These are phyloP conservation scores for Ogataea sp. DNA, from an alignment of 805 yeast genomes.

Conservation along the genomic window DNA sequence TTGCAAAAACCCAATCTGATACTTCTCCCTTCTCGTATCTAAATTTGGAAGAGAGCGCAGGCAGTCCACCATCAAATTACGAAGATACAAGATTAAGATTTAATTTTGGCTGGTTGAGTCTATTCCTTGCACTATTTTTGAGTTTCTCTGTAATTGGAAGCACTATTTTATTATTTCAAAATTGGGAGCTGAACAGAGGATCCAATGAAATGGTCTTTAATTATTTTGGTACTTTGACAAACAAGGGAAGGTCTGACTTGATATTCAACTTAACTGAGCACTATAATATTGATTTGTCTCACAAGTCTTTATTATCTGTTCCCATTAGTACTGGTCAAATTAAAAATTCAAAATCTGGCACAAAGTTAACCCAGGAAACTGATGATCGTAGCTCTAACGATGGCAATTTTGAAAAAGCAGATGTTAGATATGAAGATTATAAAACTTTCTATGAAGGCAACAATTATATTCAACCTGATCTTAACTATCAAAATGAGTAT, in stretches of 20 bases:
- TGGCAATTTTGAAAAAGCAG: too few relatives aligned
- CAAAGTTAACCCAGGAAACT: too few relatives aligned
- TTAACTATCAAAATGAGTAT: too few relatives aligned
- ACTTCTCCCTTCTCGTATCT: too few relatives aligned
- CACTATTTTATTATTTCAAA: not conserved
- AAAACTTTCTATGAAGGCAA: too few relatives aligned
- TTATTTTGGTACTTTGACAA: not conserved
- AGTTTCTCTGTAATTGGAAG: not conserved
- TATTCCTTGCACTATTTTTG: not conserved
- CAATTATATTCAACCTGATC: too few relatives aligned
- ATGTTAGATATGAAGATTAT: too few relatives aligned
- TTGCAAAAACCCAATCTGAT: too few relatives aligned
- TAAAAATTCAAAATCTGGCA: not conserved
- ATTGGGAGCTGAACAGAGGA: not conserved
- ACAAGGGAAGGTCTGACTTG: not conserved
- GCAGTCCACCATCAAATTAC: too few relatives aligned
- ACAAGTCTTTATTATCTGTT: not conserved
- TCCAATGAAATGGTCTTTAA: not conserved
- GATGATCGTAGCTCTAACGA: too few relatives aligned
- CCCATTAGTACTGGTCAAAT: not conserved
- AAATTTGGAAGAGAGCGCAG: not conserved
- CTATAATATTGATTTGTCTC: not conserved
- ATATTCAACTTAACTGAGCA: not conserved
- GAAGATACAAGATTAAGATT: too few relatives aligned
- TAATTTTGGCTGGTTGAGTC: not conserved